Evolutionary conservation across 331 rosid species (phyloP), one percentile per base, ranked within the genome.

Genomic region (Rhamnella rubrinervis): DNA sequence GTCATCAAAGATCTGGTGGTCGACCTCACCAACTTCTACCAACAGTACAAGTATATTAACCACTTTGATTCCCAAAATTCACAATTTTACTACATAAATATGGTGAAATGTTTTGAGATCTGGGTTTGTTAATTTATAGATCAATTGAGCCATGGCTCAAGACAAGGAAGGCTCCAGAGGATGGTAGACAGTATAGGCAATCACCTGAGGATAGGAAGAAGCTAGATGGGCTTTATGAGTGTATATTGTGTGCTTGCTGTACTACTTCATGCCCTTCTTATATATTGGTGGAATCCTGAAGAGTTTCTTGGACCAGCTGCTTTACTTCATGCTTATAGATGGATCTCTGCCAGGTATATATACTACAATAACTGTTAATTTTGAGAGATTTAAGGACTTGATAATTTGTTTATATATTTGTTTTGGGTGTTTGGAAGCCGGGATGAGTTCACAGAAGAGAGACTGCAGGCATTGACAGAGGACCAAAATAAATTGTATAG

Each of bases 201-300:
- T 77, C 79, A 15, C 85, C 75, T 1, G 63, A 46, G 8, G 77
- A 84, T 10, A 57, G 81, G 41, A 80, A 80, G 68, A 84, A 59
- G 78, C 68, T 77, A 7, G 85, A 80, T 14, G 81, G 83, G 52
- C 41, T 67, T 35, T 80, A 77, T 18, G 77, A 80, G 71, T 84
- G 85, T 44, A 80, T 80, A 55, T 12, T 84, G 7, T 80, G 85
- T 61, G 85, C 83, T 67, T 84, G 85, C 49, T 84, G 85, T 56
- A 71, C 71, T 56, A 50, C 81, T 20, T 74, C 83, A 11, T 67
- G 85, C 68, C 85, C 85, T 64, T 60, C 83, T 37, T 84, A n/a
- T n/a, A n/a, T n/a, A 80, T n/a, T 74, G 85, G 88, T 80, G 85
- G 85, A 84, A 84, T 26, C 88, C 77, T 3, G 81, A 84, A 56